Evolutionary conservation across 768 basidiomycete species (phyloP).

Genomic region (Tylopilus subfusipes): DNA sequence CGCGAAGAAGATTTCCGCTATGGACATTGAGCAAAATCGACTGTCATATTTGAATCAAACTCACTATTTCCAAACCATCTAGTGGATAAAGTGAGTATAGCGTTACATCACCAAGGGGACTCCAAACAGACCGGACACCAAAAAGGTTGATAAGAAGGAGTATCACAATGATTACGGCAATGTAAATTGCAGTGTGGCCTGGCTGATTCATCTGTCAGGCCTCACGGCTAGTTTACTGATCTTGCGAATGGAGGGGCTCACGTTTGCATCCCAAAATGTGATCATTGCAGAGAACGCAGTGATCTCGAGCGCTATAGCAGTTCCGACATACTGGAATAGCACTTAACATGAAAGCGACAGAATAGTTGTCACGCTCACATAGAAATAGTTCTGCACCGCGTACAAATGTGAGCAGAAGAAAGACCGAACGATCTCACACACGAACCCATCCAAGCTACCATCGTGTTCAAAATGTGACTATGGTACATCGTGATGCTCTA

Average conservation of each 20-base stretch:
- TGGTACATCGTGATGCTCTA: neutral
- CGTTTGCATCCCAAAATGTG: constrained; percentile 44
- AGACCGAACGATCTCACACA: neutral
- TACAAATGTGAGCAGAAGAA: neutral
- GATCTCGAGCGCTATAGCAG: constrained; percentile 48
- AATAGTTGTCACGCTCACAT: constrained; percentile 16
- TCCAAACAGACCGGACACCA: constrained; percentile 44
- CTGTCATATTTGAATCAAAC: neutral
- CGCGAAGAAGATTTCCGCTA: constrained; percentile 24
- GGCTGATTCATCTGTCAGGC: constrained; percentile 25
- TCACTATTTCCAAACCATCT: constrained; percentile 24
- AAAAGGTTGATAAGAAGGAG: constrained; percentile 44
- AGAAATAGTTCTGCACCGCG: constrained; percentile 32
- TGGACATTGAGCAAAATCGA: constrained; percentile 2
- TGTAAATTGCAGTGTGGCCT: constrained; percentile 39
- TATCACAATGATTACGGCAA: constrained; percentile 35
- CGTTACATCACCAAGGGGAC: constrained; percentile 28
- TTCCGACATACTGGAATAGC: constrained; percentile 17
- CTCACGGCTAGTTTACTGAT: neutral
- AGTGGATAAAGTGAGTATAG: constrained; percentile 30
- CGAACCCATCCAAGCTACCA: constrained; percentile 26
- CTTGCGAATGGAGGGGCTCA: neutral
- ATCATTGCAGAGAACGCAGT: constrained; percentile 50
- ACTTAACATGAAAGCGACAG: neutral
- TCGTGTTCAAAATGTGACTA: neutral